A percentile compares a stretch with the other conserved stretches of the same genome.
phyloP scores from a whole-genome alignment of 768 basidiomycete species.

The Dioszegia crocea region DNA sequence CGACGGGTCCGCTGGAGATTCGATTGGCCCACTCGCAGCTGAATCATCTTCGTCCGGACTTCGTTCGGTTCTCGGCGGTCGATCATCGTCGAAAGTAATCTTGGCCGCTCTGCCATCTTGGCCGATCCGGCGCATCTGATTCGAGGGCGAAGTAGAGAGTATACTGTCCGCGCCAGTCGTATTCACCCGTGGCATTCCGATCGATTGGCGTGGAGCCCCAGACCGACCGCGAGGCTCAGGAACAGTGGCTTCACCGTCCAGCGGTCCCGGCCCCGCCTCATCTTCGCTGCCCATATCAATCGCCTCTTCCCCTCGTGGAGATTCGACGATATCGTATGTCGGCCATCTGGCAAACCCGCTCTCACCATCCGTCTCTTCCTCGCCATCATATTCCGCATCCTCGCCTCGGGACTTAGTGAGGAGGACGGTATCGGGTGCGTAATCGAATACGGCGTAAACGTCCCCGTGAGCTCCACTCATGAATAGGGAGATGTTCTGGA shows the following conservation, averaged over 20 bases:
- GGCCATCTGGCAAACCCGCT: slow-evolving; percentile 1
- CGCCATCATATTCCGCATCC: slow-evolving; percentile 8
- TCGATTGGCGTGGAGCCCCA: background rate
- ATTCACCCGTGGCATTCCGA: background rate
- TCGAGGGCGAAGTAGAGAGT: slow-evolving; percentile 5
- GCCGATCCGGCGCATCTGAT: background rate
- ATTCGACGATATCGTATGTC: background rate
- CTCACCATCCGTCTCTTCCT: background rate
- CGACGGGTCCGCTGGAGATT: background rate
- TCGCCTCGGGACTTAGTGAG: slow-evolving; percentile 8
- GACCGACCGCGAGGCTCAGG: background rate
- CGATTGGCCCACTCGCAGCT: background rate
- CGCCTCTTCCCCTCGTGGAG: background rate
- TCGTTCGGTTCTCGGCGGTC: background rate
- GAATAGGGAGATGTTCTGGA: slow-evolving; percentile 14
- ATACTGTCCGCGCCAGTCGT: slow-evolving; percentile 8
- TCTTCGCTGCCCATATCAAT: slow-evolving; percentile 1
- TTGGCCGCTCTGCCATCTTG: background rate
- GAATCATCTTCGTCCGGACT: background rate
- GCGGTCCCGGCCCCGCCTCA: background rate
- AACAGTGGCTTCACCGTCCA: background rate
- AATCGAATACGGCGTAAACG: slow-evolving; percentile 22
- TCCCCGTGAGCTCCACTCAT: slow-evolving; percentile 19
- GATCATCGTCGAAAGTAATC: background rate
- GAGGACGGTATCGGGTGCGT: slow-evolving; percentile 17